Conservation (phyloP, 768 basidiomycete genomes). For the Calocybe gangraenosa region DNA sequence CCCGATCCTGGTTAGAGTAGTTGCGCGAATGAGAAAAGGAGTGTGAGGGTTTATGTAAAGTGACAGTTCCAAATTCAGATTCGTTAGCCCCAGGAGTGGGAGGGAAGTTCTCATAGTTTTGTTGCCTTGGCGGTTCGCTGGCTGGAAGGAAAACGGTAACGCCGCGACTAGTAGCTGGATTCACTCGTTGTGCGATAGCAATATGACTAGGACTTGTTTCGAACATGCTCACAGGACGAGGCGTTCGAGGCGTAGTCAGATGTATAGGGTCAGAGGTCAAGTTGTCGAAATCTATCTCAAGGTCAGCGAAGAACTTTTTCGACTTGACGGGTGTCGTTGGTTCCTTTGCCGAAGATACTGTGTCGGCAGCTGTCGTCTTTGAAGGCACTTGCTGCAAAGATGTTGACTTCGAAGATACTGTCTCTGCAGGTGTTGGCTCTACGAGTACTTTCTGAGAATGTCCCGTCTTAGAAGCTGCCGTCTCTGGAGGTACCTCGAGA, state of each 20-base stretch:
- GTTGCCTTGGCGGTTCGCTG: constrained; percentile 19
- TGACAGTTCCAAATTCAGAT: constrained; percentile 23
- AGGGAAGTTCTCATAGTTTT: constrained; percentile 32
- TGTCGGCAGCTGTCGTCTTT: too few relatives aligned
- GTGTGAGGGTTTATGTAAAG: constrained; percentile 20
- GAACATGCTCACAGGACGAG: constrained; percentile 32
- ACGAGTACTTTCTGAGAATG: too few relatives aligned
- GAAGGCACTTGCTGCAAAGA: too few relatives aligned
- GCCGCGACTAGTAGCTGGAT: constrained; percentile 32
- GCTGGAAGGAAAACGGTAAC: constrained; percentile 30
- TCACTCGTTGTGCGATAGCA: constrained; percentile 32
- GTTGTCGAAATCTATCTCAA: neutral
- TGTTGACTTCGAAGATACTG: too few relatives aligned
- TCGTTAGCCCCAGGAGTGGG: constrained; percentile 28
- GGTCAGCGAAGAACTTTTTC: constrained; percentile 10
- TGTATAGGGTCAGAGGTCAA: neutral
- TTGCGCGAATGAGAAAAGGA: constrained; percentile 19
- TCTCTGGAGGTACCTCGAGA: neutral
- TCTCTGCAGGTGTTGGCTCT: too few relatives aligned
- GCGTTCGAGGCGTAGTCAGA: constrained; percentile 5
- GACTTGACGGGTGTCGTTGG: neutral
- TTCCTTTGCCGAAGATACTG: too few relatives aligned
- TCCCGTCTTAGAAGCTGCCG: too few relatives aligned
- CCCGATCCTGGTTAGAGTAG: constrained; percentile 13
- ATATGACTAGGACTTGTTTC: constrained; percentile 35